These are phyloP conservation scores for Didymella pinodella DNA, from an alignment of 2,329 filamentous ascomycete species.

Conservation along the genomic window DNA sequence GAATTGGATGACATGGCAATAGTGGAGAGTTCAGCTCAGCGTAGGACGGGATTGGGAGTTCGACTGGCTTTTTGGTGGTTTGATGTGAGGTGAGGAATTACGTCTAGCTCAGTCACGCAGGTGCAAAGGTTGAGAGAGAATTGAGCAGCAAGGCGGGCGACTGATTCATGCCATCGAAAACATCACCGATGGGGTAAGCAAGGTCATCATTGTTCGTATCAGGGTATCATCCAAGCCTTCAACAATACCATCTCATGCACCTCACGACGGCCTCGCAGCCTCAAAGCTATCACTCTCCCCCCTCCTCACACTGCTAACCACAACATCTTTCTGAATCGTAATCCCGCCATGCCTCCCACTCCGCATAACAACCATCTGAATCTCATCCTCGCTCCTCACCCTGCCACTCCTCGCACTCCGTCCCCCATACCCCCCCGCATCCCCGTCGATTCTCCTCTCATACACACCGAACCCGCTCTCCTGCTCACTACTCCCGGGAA, in stretches of 20 bases:
- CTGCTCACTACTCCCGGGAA: constrained; percentile 21
- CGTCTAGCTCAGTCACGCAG: too few species aligned
- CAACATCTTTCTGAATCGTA: constrained; percentile 21
- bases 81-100: too few species aligned
- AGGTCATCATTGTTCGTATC: not conserved
- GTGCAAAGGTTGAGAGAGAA: not conserved
- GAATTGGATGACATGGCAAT: too few species aligned
- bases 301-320: constrained; percentile 10
- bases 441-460: constrained; percentile 34
- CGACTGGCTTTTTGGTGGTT: too few species aligned
- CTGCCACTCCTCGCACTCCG: not conserved
- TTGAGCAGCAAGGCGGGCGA: not conserved
- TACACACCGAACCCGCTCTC: constrained; percentile 11
- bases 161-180: not conserved
- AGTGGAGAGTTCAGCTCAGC: fast-evolving
- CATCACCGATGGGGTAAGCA: not conserved
- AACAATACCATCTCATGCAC: not conserved
- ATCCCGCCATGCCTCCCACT: constrained; percentile 19
- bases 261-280: constrained; percentile 6
- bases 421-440: not conserved
- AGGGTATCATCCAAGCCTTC: not conserved
- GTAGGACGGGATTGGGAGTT: too few species aligned
- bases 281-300: constrained; percentile 16
- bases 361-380: constrained; percentile 19
- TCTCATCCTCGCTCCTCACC: constrained; percentile 10